Evolutionary conservation across 2,329 filamentous ascomycete species (phyloP).

Genomic region (Pseudogymnoascus sp.): DNA sequence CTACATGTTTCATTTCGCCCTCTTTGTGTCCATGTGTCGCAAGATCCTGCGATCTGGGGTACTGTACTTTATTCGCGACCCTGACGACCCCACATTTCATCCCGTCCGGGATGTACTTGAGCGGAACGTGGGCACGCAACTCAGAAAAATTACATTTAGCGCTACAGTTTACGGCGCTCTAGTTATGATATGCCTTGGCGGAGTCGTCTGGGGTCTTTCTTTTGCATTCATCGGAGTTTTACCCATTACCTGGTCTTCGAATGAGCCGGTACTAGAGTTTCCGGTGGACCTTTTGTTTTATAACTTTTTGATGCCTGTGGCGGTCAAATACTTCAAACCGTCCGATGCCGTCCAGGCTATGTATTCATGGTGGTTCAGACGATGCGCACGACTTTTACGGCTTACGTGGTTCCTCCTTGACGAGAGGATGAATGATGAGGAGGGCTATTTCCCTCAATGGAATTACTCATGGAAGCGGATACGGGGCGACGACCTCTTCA

Average conservation of each 20-base stretch:
- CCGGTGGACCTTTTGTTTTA: conserved; percentile 92
- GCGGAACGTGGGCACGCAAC: conserved; percentile 81
- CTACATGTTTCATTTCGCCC: conserved; percentile 99
- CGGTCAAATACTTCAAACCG: conserved; percentile 76
- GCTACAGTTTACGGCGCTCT: conserved; percentile 91
- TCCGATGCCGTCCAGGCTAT: conserved; percentile 75
- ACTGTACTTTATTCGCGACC: conserved; percentile 95
- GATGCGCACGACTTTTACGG: conserved; percentile 70
- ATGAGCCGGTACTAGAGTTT: conserved; percentile 88
- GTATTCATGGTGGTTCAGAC: conserved; percentile 95
- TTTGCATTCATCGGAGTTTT: conserved; percentile 63
- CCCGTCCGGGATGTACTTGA: conserved; percentile 95
- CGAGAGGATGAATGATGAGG: conserved; percentile 72
- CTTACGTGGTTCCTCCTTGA: conserved; percentile 92
- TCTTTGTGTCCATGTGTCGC: conserved; percentile 98
- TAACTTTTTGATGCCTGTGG: conserved; percentile 88
- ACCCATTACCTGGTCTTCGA: conserved; percentile 88
- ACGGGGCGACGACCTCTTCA: conserved; percentile 9
- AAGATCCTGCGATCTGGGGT: conserved; percentile 96
- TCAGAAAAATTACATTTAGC: conserved; percentile 93
- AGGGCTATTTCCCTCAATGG: conserved; percentile 58
- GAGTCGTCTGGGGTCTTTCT: conserved; percentile 87
- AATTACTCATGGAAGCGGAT: conserved; percentile 42
- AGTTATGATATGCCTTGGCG: conserved; percentile 86
- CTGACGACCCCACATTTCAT: conserved; percentile 96